A percentile compares a stretch with the other conserved stretches of the same genome.
phyloP scores from a whole-genome alignment of 257 asterid species.

The Nicotiana otophora region DNA sequence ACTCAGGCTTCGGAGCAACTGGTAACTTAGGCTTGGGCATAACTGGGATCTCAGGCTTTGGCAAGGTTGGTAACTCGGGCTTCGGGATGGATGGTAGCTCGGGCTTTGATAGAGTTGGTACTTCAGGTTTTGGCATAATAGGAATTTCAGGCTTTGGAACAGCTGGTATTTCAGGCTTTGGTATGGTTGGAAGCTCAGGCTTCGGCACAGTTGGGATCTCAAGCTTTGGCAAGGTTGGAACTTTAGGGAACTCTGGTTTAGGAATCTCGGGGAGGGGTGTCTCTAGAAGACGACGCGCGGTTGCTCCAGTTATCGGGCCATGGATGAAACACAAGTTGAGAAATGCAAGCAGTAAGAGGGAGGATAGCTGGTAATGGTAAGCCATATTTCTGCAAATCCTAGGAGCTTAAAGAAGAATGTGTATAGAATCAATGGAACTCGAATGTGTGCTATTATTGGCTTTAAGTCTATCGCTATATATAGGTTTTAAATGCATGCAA shows the following conservation, averaged over 20 bases:
- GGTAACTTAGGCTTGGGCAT: not conserved
- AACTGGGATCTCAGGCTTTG: not conserved
- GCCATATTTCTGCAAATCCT: not conserved
- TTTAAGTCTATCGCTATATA: constrained; percentile 11
- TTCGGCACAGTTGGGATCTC: constrained; percentile 6
- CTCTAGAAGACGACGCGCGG: constrained; percentile 27
- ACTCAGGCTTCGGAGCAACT: not conserved
- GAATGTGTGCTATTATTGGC: not conserved
- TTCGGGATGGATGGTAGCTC: not conserved
- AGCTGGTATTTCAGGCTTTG: constrained; percentile 20
- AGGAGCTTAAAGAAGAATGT: not conserved
- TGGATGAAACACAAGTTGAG: constrained; percentile 8
- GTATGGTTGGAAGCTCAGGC: constrained; percentile 22
- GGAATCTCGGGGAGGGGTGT: not conserved
- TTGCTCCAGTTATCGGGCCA: constrained; percentile 8
- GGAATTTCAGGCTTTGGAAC: constrained; percentile 15
- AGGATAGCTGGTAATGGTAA: not conserved
- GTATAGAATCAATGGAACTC: not conserved
- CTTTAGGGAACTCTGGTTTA: not conserved
- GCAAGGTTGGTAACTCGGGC: not conserved
- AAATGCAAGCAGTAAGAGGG: not conserved
- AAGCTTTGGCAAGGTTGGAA: not conserved
- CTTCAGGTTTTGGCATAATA: not conserved
- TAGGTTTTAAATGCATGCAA: constrained; percentile 17
- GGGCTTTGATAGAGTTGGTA: not conserved